A percentile compares a stretch with the other conserved stretches of the same genome.
Evolutionary conservation across 2,329 filamentous ascomycete species (phyloP).

Genomic region (Microdochium trichocladiopsis): DNA sequence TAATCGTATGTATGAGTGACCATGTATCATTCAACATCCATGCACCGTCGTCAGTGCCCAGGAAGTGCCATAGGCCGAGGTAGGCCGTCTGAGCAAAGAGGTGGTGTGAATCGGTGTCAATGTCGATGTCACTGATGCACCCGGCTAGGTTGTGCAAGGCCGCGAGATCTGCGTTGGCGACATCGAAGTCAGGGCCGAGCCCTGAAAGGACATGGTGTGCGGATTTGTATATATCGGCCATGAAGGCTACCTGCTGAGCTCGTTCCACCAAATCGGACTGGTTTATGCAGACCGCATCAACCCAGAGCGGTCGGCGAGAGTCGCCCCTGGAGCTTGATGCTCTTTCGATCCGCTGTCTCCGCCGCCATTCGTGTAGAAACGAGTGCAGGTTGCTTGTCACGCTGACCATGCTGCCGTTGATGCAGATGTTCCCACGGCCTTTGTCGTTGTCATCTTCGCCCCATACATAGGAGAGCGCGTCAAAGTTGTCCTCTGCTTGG

Average conservation of each 20-base stretch:
- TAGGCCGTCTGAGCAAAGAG: neutral
- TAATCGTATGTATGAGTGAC: neutral
- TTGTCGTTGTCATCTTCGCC: neutral
- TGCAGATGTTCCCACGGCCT: neutral
- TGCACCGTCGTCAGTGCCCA: neutral
- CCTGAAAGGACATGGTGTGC: neutral
- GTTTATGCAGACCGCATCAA: neutral
- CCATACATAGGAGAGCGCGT: neutral
- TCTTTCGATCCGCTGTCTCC: neutral
- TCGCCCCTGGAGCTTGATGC: neutral
- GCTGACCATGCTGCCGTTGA: neutral
- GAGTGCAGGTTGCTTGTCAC: neutral
- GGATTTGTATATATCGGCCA: neutral
- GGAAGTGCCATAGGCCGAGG: neutral
- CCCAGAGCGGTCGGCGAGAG: neutral
- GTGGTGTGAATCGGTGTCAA: neutral
- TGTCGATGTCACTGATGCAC: neutral
- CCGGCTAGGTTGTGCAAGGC: neutral
- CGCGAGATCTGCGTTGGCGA: neutral
- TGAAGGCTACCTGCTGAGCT: neutral
- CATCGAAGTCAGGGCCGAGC: neutral
- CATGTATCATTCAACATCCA: neutral
- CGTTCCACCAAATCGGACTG: neutral
- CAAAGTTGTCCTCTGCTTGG: neutral
- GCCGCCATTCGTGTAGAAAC: neutral